These are phyloP conservation scores for Kalmanozyma brasiliensis DNA, from an alignment of 1,284 basidiomycete genomes.

Conservation along the genomic window DNA sequence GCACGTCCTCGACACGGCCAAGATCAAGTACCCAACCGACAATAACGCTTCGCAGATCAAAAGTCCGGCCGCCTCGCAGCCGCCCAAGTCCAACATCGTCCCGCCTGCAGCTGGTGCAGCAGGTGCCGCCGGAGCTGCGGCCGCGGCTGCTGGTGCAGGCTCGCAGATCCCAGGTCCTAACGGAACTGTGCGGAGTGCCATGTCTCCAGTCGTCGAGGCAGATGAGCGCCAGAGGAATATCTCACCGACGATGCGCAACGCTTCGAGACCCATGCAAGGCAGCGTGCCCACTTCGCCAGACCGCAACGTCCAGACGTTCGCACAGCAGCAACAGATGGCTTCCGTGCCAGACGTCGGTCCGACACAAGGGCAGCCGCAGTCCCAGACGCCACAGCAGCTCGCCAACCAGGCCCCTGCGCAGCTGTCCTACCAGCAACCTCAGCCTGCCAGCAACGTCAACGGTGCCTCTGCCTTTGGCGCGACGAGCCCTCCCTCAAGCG, in stretches of 20 bases:
- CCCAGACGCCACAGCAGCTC: slow-evolving; percentile 14
- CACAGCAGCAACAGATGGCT: slow-evolving; percentile 19
- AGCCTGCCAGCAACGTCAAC: slow-evolving; percentile 9
- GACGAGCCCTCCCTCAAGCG: slow-evolving; percentile 20
- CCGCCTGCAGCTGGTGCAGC: slow-evolving; percentile 14
- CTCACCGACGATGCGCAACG: slow-evolving; percentile 37
- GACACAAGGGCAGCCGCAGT: slow-evolving; percentile 12
- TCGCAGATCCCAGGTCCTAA: slow-evolving; percentile 23
- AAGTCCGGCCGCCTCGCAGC: slow-evolving; percentile 16
- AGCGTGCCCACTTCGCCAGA: slow-evolving; percentile 21
- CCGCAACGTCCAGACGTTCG: slow-evolving; percentile 16
- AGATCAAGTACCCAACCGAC: slow-evolving; percentile 68
- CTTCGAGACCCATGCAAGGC: slow-evolving; percentile 11
- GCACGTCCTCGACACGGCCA: slow-evolving; percentile 74
- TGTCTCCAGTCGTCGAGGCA: slow-evolving; percentile 42
- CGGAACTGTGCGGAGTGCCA: slow-evolving; percentile 33
- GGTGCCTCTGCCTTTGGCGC: slow-evolving; percentile 22
- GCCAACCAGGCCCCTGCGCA: slow-evolving; percentile 9
- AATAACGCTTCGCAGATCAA: slow-evolving; percentile 44
- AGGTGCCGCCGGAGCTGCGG: slow-evolving; percentile 10
- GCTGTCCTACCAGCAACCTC: slow-evolving; percentile 21
- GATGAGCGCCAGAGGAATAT: slow-evolving; percentile 41
- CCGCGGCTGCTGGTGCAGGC: slow-evolving; percentile 18
- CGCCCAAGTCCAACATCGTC: slow-evolving; percentile 38
- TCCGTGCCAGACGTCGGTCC: slow-evolving; percentile 1